Percentiles rank a stretch among this genome's conserved stretches.
phyloP scores from a whole-genome alignment of 352 stramenopile genomes.

The Phytopythium mirpurense region DNA sequence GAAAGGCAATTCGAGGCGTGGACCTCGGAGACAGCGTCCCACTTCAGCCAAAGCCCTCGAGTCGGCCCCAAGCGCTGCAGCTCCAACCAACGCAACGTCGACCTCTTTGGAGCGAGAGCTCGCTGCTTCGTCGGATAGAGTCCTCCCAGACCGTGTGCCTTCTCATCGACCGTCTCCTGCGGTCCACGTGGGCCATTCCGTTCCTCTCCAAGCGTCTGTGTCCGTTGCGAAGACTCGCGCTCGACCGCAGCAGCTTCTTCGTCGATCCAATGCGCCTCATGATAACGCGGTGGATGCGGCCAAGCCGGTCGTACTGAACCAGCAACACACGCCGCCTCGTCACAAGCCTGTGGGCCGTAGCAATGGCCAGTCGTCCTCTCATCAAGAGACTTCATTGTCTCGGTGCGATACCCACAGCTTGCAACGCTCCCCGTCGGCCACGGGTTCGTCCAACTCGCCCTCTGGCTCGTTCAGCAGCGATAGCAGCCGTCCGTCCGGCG shows the following conservation, averaged over 20 bases:
- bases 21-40: neutral
- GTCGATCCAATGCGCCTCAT: neutral
- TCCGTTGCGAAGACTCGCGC: slow-evolving; percentile 2
- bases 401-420: slow-evolving; percentile 8
- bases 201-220: slow-evolving; percentile 3
- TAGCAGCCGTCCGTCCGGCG: slow-evolving; percentile 8
- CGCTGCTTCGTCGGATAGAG: neutral
- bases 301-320: neutral
- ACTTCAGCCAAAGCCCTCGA: neutral
- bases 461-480: slow-evolving; percentile 1
- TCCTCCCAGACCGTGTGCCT: neutral
- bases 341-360: neutral
- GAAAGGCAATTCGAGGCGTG: neutral
- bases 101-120: no score
- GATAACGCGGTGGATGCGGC: neutral
- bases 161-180: neutral
- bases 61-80: neutral
- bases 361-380: slow-evolving; percentile 4
- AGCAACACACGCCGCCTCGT: neutral
- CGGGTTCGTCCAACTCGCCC: neutral
- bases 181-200: neutral
- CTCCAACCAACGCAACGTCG: no score
- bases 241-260: neutral
- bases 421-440: slow-evolving; percentile 9
- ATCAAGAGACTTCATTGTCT: neutral